Evolutionary conservation across 768 basidiomycete species (phyloP).

Genomic region (Thelephora ganbajun): DNA sequence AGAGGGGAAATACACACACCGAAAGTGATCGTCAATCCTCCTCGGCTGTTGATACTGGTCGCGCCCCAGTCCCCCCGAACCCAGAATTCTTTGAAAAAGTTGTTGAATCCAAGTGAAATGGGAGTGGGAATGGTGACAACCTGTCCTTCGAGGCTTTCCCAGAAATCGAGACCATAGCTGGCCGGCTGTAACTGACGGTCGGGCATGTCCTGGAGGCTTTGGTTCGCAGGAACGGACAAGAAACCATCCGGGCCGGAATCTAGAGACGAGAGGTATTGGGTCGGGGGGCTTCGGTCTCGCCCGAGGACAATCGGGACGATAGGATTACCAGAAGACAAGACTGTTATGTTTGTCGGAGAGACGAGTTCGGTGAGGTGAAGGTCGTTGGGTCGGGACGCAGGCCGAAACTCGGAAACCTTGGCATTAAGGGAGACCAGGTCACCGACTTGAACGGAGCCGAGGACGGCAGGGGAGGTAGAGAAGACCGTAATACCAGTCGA

Average conservation of each 20-base stretch:
- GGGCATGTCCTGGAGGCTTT: slow-evolving; percentile 26
- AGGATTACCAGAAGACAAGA: slow-evolving; percentile 33
- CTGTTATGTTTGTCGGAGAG: slow-evolving; percentile 31
- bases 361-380: slow-evolving; percentile 34
- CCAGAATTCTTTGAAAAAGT: slow-evolving; percentile 43
- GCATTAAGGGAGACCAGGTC: slow-evolving; percentile 34
- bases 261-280: slow-evolving; percentile 31
- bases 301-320: slow-evolving; percentile 37
- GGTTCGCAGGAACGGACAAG: slow-evolving; percentile 41
- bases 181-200: slow-evolving; percentile 35
- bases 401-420: slow-evolving; percentile 34
- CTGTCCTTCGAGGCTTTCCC: slow-evolving; percentile 46
- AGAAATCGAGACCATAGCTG: slow-evolving; percentile 46
- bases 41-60: slow-evolving; percentile 39
- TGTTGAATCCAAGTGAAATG: slow-evolving; percentile 32
- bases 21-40: slow-evolving; percentile 38
- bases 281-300: slow-evolving; percentile 35
- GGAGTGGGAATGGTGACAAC: slow-evolving; percentile 39
- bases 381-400: slow-evolving; percentile 26
- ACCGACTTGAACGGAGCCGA: slow-evolving; percentile 26
- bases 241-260: slow-evolving; percentile 40
- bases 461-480: slow-evolving; percentile 25
- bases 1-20: slow-evolving; percentile 17
- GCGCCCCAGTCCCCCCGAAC: slow-evolving; percentile 40
- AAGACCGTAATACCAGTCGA: slow-evolving; percentile 39